Percentiles rank a stretch among this genome's conserved stretches.
Conservation (phyloP, 495 filamentous ascomycete species). For the Trichocladium antarcticum region DNA sequence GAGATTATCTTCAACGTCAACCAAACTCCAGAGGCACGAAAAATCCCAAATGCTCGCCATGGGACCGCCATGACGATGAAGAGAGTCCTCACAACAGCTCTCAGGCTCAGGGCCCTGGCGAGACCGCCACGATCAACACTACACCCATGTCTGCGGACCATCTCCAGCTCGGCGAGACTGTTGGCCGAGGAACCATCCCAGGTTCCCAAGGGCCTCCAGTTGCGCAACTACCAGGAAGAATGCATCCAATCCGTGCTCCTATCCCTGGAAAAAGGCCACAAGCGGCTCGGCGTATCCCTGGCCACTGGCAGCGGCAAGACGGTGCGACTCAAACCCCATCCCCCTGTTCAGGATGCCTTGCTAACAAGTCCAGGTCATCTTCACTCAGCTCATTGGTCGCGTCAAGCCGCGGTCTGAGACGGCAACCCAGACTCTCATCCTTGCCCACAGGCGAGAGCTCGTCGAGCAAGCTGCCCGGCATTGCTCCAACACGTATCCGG, state of each 20-base stretch:
- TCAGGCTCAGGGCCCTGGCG: neutral
- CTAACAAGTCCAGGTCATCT: conserved; percentile 47
- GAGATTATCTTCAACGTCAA: neutral
- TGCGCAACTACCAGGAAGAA: conserved; percentile 76
- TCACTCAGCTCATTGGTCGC: conserved; percentile 86
- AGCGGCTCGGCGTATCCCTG: conserved; percentile 75
- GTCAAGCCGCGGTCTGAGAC: conserved; percentile 44
- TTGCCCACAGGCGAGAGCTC: conserved; percentile 88
- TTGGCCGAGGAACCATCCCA: neutral
- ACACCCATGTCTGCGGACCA: neutral
- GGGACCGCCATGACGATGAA: neutral
- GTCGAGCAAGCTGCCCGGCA: conserved; percentile 87
- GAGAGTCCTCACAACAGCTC: neutral
- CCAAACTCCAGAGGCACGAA: neutral
- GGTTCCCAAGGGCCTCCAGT: conserved; percentile 31
- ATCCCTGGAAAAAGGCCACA: conserved; percentile 61
- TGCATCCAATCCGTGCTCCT: conserved; percentile 77
- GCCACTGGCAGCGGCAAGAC: conserved; percentile 94
- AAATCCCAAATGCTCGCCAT: neutral
- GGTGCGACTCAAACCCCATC: conserved; percentile 34
- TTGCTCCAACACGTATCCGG: conserved; percentile 68
- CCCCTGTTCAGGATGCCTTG: neutral
- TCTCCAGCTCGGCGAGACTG: neutral
- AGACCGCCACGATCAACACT: neutral
- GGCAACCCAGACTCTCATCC: conserved; percentile 73